phyloP scores from a whole-genome alignment of 352 stramenopile species.

The Phytophthora quininea region DNA sequence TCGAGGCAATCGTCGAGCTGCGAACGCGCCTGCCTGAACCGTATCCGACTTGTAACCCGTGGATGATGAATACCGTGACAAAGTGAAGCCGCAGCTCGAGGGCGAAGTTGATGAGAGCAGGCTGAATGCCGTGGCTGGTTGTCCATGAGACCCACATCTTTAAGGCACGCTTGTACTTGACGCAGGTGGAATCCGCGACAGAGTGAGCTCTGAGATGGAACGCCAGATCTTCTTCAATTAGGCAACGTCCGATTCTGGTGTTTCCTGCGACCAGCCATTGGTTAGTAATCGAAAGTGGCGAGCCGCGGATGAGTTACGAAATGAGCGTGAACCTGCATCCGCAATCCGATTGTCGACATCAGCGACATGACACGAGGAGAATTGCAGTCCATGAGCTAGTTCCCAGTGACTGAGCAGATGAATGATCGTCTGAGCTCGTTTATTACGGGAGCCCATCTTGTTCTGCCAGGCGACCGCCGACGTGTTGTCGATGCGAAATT shows the following conservation, averaged over 20 bases:
- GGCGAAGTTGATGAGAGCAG: background rate
- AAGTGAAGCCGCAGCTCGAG: background rate
- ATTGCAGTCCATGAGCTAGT: background rate
- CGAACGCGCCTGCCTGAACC: background rate
- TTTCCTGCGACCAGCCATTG: slow-evolving; percentile 7
- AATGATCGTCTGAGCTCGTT: slow-evolving; percentile 7
- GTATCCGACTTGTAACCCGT: slow-evolving; percentile 8
- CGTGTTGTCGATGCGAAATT: slow-evolving; percentile 31
- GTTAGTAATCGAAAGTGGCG: slow-evolving; percentile 11
- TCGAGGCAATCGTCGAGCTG: background rate
- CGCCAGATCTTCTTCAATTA: slow-evolving; percentile 9
- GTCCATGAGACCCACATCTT: background rate
- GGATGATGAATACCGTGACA: slow-evolving; percentile 12
- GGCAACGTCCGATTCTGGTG: background rate
- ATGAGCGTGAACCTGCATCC: too few species aligned
- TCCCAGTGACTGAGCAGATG: slow-evolving; percentile 6
- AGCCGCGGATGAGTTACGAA: background rate
- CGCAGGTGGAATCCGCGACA: slow-evolving; percentile 8
- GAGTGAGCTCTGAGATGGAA: slow-evolving; percentile 18
- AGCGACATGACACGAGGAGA: slow-evolving; percentile 12
- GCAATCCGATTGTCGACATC: slow-evolving; percentile 6
- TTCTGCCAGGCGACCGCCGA: slow-evolving; percentile 20
- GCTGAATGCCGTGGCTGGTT: background rate
- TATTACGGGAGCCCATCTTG: slow-evolving; percentile 11
- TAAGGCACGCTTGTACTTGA: background rate